Base-by-base conservation (phyloP, 306 rosid genomes). In the Crotalaria pallida region DNA sequence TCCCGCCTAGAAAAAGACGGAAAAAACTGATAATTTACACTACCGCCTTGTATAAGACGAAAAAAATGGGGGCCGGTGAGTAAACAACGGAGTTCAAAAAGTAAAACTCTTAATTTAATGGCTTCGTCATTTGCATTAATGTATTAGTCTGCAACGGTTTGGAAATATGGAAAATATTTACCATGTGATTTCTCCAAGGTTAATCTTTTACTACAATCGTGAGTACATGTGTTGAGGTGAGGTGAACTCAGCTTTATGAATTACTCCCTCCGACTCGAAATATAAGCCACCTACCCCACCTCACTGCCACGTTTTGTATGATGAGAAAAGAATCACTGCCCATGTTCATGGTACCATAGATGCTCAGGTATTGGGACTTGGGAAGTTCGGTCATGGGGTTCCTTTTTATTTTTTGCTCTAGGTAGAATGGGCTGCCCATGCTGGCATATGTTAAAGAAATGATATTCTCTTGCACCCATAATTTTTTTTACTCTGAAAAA, bases 351-450 rank as follows among this genome's bases (percentile, higher is more conserved):
- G 34, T 59, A 55, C 33, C 61, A 45, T 49, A 66, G 51, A 31
- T 43, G 60, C 36, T 24, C 21, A 31, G 50, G 55, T 71, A 56
- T 64, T 79, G 58, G 75, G 40, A 72, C 65, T 79, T 65, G 79
- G 15, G 22, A 24, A 58, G 21, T 68, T 24, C 34, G 1, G 59
- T 33, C 34, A 44, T 49, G 77, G 67, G 67, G 36, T 45, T 58
- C 24, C 18, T 6, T 61, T 21, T 71, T 43, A 0, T 24, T 10
- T 68, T 40, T 61, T n/a, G n/a, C n/a, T n/a, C n/a, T n/a, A n/a
- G n/a, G n/a, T n/a, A 61, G 48, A 56, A 51, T 52, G 56, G 22
- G 57, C 2, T 71, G 56, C 17, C 38, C 53, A 65, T 78, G 24
- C 67, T 55, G 47, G 7, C 11, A 56, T 6, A 23, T 22, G 44